Evolutionary conservation across 1,284 basidiomycete species (phyloP).

Genomic region (Malassezia dermatis): DNA sequence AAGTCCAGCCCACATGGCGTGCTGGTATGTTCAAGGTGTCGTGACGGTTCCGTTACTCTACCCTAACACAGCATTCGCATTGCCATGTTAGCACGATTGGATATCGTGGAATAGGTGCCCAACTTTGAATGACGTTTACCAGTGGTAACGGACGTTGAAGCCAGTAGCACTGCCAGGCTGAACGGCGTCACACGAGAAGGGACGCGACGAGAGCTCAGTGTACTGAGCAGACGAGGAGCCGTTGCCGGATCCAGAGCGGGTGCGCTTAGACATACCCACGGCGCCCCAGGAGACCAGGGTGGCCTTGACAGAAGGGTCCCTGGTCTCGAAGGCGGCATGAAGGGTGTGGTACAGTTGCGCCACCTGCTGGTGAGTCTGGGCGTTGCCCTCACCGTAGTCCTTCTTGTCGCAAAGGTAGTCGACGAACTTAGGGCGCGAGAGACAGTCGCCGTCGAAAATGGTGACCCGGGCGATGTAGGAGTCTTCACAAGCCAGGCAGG

Average conservation of each 20-base stretch:
- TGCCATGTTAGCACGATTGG: no score
- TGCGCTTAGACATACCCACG: not conserved
- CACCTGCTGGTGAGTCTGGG: not conserved
- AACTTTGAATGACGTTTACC: not conserved
- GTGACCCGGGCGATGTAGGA: not conserved
- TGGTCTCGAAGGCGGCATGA: not conserved
- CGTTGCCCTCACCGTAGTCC: not conserved
- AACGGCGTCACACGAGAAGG: not conserved
- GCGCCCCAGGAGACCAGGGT: not conserved
- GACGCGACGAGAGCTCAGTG: not conserved
- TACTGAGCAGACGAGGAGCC: not conserved
- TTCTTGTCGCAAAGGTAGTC: not conserved
- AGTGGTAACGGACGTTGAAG: not conserved
- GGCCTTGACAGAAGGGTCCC: not conserved
- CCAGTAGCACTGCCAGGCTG: not conserved
- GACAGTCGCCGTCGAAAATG: not conserved
- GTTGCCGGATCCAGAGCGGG: not conserved
- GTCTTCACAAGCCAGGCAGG: not conserved
- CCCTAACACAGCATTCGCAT: no score
- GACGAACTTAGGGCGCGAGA: not conserved
- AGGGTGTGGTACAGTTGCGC: not conserved
- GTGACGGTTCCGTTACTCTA: no score
- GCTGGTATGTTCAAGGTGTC: no score
- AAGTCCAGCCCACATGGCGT: no score
- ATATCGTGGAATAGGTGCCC: no score